Evolutionary conservation across 2,329 filamentous ascomycete genomes (phyloP), one percentile per base, ranked within the genome.

Genomic region (Delphinella strobiligena): DNA sequence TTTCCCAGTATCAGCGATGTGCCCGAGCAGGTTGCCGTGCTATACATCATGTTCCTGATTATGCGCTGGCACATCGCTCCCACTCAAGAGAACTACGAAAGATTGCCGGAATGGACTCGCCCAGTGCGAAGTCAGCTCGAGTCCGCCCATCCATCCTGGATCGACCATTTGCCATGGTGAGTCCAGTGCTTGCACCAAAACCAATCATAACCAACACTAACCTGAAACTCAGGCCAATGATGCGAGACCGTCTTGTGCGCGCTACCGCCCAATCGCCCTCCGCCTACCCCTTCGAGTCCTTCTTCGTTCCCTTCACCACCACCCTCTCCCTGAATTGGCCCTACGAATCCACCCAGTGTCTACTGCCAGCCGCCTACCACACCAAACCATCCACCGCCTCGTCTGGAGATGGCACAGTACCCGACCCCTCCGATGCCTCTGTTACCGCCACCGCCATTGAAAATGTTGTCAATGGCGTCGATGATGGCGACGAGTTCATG

Each of bases 11-110:
- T 94, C 19, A 37, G 37, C 31, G 38, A 69, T n/a, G 69, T 93
- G 0, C 86, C 87, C 0, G 86, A 93, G 60, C 80, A 83, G 51
- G 76, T 93, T 0, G 86, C 82, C 7, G 76, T 85, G 5, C 69
- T 93, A 5, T 93, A 88, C 56, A 66, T 81, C 54, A 93, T 93
- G 83, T 93, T 93, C 60, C 70, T 88, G 22, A 56, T 87, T 47
- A 85, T 91, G 79, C 61, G 64, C 31, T 94, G 87, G 84, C 78
- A 85, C 55, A 81, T 93, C 41, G 75, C 75, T 19, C 85, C 86
- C 0, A 84, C 83, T 0, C 70, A 72, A 44, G 80, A 87, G 49
- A 93, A 87, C 61, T 88, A 82, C 58, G 75, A 85, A 17, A 72
- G 81, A 3, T 62, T 94, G 9, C 86, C 87, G 0, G 68, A 76